Conservation (phyloP, 345 rosid species). For the Citropsis articulata region DNA sequence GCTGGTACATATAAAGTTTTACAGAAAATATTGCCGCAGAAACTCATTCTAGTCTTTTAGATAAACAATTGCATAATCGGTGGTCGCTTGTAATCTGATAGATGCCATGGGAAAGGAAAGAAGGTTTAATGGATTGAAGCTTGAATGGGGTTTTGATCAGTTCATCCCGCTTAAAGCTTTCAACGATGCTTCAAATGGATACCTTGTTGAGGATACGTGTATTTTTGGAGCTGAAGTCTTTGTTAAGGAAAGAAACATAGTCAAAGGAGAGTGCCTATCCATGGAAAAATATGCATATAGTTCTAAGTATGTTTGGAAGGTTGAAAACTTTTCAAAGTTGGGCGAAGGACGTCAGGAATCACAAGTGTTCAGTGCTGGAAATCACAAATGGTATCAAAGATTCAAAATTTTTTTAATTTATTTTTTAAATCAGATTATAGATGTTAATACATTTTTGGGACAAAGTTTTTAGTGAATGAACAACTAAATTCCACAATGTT, state of each 20-base stretch:
- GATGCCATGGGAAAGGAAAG: constrained; percentile 32
- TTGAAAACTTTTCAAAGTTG: constrained; percentile 30
- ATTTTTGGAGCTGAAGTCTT: constrained; percentile 47
- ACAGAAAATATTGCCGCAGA: too few relatives aligned
- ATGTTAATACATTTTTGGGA: too few relatives aligned
- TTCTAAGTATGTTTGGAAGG: constrained; percentile 32
- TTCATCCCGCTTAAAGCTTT: constrained; percentile 23
- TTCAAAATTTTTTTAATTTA: too few relatives aligned
- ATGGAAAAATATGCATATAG: constrained; percentile 21
- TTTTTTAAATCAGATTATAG: too few relatives aligned
- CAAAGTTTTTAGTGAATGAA: too few relatives aligned
- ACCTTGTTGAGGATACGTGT: constrained; percentile 35
- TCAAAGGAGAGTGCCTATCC: constrained; percentile 33
- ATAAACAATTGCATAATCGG: background rate
- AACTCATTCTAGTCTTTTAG: too few relatives aligned
- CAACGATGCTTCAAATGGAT: constrained; percentile 33
- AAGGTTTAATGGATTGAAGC: constrained; percentile 34
- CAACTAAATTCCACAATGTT: too few relatives aligned
- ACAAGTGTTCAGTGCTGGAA: constrained; percentile 22
- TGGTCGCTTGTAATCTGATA: constrained; percentile 7
- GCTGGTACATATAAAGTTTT: too few relatives aligned
- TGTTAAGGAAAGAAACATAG: constrained; percentile 33
- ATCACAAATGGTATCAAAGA: background rate
- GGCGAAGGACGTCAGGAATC: constrained; percentile 18
- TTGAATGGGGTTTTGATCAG: constrained; percentile 44